A percentile compares a stretch with the other conserved stretches of the same genome.
Conservation (phyloP, 2,329 filamentous ascomycete species). For the Chrysosporium keratinophilum region DNA sequence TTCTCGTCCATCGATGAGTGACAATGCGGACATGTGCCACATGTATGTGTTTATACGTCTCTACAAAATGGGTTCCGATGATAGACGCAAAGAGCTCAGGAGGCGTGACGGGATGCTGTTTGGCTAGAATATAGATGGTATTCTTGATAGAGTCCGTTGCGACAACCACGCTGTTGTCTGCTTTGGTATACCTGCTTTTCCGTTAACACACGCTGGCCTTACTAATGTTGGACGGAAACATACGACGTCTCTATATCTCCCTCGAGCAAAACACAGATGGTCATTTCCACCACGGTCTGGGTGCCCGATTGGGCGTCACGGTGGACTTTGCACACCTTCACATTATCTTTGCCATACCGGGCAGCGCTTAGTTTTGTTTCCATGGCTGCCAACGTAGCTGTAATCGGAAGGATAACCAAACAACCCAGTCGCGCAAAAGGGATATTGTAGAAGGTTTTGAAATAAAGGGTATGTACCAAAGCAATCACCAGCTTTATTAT, state of each 20-base stretch:
- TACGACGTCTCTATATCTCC: slow-evolving; percentile 80
- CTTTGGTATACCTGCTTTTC: slow-evolving; percentile 64
- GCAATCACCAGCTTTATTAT: too few species aligned
- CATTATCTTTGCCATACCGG: slow-evolving; percentile 69
- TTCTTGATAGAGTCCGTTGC: slow-evolving; percentile 98
- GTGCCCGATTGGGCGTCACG: slow-evolving; percentile 63
- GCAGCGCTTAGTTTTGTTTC: slow-evolving; percentile 31
- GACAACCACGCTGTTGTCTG: slow-evolving; percentile 90
- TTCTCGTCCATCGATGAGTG: slow-evolving; percentile 84
- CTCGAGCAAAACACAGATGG: slow-evolving; percentile 82
- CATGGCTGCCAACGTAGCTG: slow-evolving; percentile 8
- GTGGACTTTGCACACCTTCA: slow-evolving; percentile 93
- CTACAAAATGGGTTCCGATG: slow-evolving; percentile 78
- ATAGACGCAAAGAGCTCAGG: slow-evolving; percentile 85
- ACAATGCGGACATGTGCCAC: slow-evolving; percentile 69
- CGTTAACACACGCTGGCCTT: slow-evolving; percentile 1
- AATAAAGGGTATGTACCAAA: too few species aligned
- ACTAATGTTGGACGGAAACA: slow-evolving; percentile 23
- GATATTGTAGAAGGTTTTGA: too few species aligned
- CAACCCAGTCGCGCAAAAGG: too few species aligned
- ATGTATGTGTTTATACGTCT: slow-evolving; percentile 79
- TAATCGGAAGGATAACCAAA: not conserved
- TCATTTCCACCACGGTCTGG: slow-evolving; percentile 90
- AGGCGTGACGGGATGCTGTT: slow-evolving; percentile 81
- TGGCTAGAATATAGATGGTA: slow-evolving; percentile 88